phyloP scores from a whole-genome alignment of 2,329 filamentous ascomycete species.

The Cadophora luteo-olivacea region DNA sequence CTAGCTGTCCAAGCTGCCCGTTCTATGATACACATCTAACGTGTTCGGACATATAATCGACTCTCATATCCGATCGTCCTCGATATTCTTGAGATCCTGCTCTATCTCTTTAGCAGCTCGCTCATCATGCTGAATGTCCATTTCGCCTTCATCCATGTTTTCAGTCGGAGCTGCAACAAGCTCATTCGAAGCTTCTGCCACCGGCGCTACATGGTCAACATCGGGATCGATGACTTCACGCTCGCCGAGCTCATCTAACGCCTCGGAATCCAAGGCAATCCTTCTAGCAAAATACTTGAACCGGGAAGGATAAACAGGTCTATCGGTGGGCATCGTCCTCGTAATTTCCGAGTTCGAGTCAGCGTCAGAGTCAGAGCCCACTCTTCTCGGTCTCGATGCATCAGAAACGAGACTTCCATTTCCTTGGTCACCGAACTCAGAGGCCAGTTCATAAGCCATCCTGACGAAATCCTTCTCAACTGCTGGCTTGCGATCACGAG shows the following conservation, averaged over 20 bases:
- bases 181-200: not conserved
- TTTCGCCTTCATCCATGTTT: not conserved
- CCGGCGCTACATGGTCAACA: not conserved
- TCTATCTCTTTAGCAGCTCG: not conserved
- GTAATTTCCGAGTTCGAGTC: not conserved
- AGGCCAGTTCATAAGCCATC: conserved; percentile 16
- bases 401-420: not conserved
- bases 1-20: not conserved
- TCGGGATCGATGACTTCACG: not conserved
- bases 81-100: conserved; percentile 9
- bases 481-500: conserved; percentile 19
- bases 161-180: not conserved
- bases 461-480: conserved; percentile 32
- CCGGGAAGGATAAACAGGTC: not conserved
- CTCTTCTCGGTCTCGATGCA: not conserved
- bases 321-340: not conserved
- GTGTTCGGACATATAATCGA: not conserved
- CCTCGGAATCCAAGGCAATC: not conserved
- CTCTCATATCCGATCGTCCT: not conserved
- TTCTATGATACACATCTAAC: not conserved
- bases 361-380: not conserved
- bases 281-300: not conserved
- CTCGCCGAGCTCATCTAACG: not conserved
- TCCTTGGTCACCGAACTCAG: conserved; percentile 13
- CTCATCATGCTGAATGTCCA: not conserved